Evolutionary conservation across 495 filamentous ascomycete genomes (phyloP), one percentile per base, ranked within the genome.

Genomic region (Friedmanniomyces endolithicus): DNA sequence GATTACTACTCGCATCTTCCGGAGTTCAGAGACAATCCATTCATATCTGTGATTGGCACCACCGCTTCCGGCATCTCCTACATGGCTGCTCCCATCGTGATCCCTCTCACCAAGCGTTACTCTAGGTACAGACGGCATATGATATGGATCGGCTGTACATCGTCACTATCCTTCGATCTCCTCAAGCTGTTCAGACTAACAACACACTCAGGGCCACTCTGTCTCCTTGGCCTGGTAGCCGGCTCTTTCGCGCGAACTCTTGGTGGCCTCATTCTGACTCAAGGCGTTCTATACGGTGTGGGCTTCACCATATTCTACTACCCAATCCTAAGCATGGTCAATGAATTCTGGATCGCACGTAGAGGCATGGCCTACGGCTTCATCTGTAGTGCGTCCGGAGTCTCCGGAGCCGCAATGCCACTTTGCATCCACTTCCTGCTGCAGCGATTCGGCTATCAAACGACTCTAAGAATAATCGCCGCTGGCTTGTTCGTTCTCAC

Each of bases 271-370:
- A 66, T 71, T 27, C 33, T 69, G 6, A 70, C 69, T 6, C 69
- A 71, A 59, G 69, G 69, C 0, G 46, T 68, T 19, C 58, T 69
- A 17, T 71, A 71, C 52, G 69, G 69, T 7, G 17, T 67, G 4
- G 68, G 68, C 19, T 71, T 71, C 51, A 53, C 67, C 20, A 65
- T 66, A 11, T 54, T 70, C 59, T 68, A 65, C 55, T 69, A 64
- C 27, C 66, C 68, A 14, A 64, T 71, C 50, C 41, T 59, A 1
- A 54, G 44, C 56, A 48, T 59, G 50, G 44, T 59, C 1, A 59
- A 59, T 31, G 56, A 59, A 33, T 59, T 16, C 35, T 59, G 50
- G 45, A 54, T 59, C 44, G 25, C 41, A 25, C 41, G 56, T 20
- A 25, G 56, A n/a, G 56, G 56, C 14, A 48, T 59, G 50, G 56